Base-by-base conservation (phyloP, 805 yeast genomes). In the Candida boidinii region DNA sequence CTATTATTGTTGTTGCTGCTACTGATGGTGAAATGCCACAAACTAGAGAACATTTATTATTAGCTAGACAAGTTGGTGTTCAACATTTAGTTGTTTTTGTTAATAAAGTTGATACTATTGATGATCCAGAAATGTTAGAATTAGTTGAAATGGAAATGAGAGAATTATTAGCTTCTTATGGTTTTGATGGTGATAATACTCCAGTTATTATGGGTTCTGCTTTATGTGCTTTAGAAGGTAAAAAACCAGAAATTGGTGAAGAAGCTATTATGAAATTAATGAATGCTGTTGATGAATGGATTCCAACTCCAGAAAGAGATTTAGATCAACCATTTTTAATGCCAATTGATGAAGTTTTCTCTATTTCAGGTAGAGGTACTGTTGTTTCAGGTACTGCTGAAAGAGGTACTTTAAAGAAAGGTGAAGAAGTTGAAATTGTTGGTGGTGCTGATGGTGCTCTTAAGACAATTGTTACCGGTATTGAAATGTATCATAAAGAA, bases 91-190 rank as follows among this genome's bases (percentile, higher is more conserved):
- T 92, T 62, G 98, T 92, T 33, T 92, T 84, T 52, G 97, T 92
- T 39, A 92, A 92, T 83, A 92, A 92, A 73, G 92, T 92, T 51
- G 98, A 92, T 64, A 83, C 95, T 50, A 76, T 92, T 57, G 96
- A 92, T 58, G 98, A 92, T 62, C 94, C 95, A 45, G 98, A 92
- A 73, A 92, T 90, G 96, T 75, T 92, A 62, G 98, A 92, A 73
- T 79, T 92, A 53, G 98, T 92, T 46, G 98, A 92, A 72, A 92
- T 92, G 98, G 98, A 92, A 73, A 92, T 92, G 98, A 83, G 98
- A 70, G 98, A 92, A 60, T 73, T 92, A 46, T 73, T 92, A 57
- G 56, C 78, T 46, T 72, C 83, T 46, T 92, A 88, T 64, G 97
- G 96, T 39, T 92, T 90, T 48, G 97, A 92, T 56, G 98, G 97